Evolutionary conservation across 176 grass and related monocot genomes (phyloP).

Genomic region (Oryza nivara): DNA sequence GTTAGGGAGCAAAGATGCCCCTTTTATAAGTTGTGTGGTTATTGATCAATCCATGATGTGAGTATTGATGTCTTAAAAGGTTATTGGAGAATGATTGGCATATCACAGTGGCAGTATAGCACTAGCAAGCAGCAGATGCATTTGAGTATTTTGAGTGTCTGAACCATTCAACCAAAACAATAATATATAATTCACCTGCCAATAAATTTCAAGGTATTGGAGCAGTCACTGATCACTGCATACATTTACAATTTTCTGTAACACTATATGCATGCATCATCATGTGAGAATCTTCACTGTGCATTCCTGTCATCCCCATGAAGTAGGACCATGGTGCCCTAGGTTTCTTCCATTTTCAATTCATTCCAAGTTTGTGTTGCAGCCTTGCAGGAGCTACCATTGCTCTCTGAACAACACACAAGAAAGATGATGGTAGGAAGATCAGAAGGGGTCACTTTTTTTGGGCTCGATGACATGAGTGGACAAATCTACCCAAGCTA

Average conservation of each 20-base stretch:
- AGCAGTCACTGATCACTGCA: neutral
- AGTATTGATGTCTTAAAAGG: conserved; percentile 14
- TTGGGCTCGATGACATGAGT: conserved; percentile 9
- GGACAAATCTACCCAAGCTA: conserved; percentile 35
- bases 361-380: neutral
- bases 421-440: conserved; percentile 34
- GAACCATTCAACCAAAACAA: neutral
- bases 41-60: conserved; percentile 1
- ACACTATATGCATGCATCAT: neutral
- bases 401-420: neutral
- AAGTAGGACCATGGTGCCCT: conserved; percentile 30
- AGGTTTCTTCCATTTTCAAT: neutral
- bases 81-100: conserved; percentile 14
- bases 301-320: neutral
- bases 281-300: neutral
- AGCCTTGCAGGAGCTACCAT: conserved; percentile 1
- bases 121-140: neutral
- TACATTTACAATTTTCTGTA: neutral
- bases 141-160: neutral
- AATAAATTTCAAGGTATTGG: neutral
- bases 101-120: neutral
- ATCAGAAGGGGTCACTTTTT: conserved; percentile 42
- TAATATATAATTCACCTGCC: neutral
- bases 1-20: neutral
- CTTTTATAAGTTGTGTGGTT: neutral